Percentiles rank a stretch among this genome's conserved stretches.
Evolutionary conservation across 257 asterid genomes (phyloP).

Genomic region (Striga asiatica): DNA sequence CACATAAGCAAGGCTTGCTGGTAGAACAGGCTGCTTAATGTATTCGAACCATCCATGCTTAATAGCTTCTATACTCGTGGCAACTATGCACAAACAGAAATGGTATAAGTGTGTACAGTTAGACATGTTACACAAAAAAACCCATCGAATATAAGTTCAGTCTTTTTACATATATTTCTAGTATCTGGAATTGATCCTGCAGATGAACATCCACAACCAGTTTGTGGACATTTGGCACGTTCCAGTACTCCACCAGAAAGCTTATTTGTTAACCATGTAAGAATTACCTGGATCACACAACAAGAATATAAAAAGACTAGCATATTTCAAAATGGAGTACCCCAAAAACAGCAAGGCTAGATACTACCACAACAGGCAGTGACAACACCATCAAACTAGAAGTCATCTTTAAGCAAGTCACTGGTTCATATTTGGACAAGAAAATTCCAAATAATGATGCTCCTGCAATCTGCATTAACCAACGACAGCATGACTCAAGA

Average conservation of each 20-base stretch:
- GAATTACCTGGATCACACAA: constrained; percentile 40
- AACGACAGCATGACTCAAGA: constrained; percentile 7
- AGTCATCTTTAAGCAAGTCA: constrained; percentile 65
- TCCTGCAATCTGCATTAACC: constrained; percentile 63
- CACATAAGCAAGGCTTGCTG: constrained; percentile 92
- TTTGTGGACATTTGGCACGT: constrained; percentile 44
- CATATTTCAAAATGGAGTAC: constrained; percentile 5
- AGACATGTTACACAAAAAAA: constrained; percentile 11
- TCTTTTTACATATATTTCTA: constrained; percentile 53
- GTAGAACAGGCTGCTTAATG: constrained; percentile 90
- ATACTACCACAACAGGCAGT: constrained; percentile 65
- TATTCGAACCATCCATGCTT: constrained; percentile 90
- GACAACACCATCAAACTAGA: constrained; percentile 68
- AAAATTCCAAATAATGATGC: constrained; percentile 85
- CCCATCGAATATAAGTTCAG: constrained; percentile 2
- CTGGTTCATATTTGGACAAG: constrained; percentile 61
- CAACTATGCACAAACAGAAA: constrained; percentile 29
- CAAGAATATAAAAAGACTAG: constrained; percentile 12
- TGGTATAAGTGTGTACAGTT: constrained; percentile 17
- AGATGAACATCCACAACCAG: constrained; percentile 32
- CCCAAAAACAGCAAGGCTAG: constrained; percentile 8
- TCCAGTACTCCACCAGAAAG: constrained; percentile 82
- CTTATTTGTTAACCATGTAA: constrained; percentile 78
- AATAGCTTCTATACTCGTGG: constrained; percentile 46
- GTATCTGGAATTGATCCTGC: constrained; percentile 27